Percentiles rank a stretch among this genome's conserved stretches.
These are phyloP conservation scores for Geotrichum reessii DNA, from an alignment of 1,139 yeast species.

Conservation along the genomic window DNA sequence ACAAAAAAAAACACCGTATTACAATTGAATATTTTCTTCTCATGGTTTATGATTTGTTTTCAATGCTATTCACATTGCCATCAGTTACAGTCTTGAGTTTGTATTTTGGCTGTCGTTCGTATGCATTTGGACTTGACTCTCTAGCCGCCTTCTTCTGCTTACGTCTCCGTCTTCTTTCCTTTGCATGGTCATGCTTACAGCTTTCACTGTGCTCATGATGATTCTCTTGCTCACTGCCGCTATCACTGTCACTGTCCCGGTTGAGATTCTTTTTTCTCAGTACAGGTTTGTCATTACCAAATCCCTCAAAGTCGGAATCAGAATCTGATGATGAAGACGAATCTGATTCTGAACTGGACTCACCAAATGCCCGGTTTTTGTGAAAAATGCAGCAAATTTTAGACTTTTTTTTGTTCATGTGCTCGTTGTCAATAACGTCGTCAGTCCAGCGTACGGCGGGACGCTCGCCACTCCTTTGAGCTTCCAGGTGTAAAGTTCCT, in stretches of 20 bases:
- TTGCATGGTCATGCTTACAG: slow-evolving; percentile 18
- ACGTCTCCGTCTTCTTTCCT: slow-evolving; percentile 17
- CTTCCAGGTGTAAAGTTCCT: slow-evolving; percentile 9
- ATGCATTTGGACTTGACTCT: slow-evolving; percentile 35
- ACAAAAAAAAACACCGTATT: not conserved
- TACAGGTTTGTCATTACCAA: slow-evolving; percentile 10
- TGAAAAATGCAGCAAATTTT: slow-evolving; percentile 94
- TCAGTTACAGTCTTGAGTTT: slow-evolving; percentile 1
- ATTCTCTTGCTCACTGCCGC: slow-evolving; percentile 5
- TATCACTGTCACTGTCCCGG: not conserved
- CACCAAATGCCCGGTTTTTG: slow-evolving; percentile 70
- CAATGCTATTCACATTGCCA: not conserved
- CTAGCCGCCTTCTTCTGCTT: slow-evolving; percentile 3
- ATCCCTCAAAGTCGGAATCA: slow-evolving; percentile 25
- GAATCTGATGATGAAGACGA: slow-evolving; percentile 37
- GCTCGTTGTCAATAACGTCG: slow-evolving; percentile 83
- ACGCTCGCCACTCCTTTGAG: slow-evolving; percentile 5
- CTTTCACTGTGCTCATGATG: slow-evolving; percentile 17
- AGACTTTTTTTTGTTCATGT: slow-evolving; percentile 78
- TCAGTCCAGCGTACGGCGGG: slow-evolving; percentile 69
- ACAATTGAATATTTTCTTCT: too few species aligned
- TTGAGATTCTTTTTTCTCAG: not conserved
- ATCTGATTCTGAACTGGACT: slow-evolving; percentile 44
- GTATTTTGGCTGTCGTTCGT: slow-evolving; percentile 35
- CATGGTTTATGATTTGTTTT: not conserved